These are phyloP conservation scores for Pachysolen tannophilus DNA, from an alignment of 805 yeast species.

Conservation along the genomic window DNA sequence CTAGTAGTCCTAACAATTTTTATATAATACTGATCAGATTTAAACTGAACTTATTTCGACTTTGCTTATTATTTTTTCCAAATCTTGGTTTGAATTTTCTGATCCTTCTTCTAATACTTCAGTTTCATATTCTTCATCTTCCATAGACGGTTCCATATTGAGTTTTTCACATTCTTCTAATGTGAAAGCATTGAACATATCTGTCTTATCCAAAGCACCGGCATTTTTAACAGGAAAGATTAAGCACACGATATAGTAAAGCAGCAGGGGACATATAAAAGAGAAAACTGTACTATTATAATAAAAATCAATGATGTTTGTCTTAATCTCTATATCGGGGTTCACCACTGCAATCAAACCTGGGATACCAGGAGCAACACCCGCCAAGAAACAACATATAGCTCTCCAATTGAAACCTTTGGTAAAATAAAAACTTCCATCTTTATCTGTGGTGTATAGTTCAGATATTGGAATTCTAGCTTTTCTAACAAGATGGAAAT, in stretches of 20 bases:
- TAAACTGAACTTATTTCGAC: no score
- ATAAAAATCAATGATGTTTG: slow-evolving; percentile 19
- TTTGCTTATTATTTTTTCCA: no score
- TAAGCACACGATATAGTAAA: slow-evolving; percentile 16
- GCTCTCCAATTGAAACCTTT: slow-evolving; percentile 25
- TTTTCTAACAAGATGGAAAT: slow-evolving; percentile 26
- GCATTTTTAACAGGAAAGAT: slow-evolving; percentile 29
- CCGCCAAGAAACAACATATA: slow-evolving; percentile 20
- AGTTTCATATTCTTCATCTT: no score
- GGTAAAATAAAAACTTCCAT: slow-evolving; percentile 21
- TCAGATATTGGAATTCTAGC: slow-evolving; percentile 24
- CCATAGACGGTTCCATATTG: slow-evolving; percentile 23
- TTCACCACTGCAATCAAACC: slow-evolving; percentile 27
- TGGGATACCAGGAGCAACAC: slow-evolving; percentile 31
- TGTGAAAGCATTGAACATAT: slow-evolving; percentile 23
- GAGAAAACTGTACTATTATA: slow-evolving; percentile 24
- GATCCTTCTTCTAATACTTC: no score
- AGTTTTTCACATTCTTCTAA: slow-evolving; percentile 22
- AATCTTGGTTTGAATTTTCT: no score
- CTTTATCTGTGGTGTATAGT: slow-evolving; percentile 21
- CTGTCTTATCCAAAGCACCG: slow-evolving; percentile 26
- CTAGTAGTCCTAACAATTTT: no score
- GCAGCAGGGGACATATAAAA: slow-evolving; percentile 18
- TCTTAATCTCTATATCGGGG: slow-evolving; percentile 14
- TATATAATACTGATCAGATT: no score